Evolutionary conservation across 495 filamentous ascomycete genomes (phyloP).

Genomic region (Xylaria cubensis): DNA sequence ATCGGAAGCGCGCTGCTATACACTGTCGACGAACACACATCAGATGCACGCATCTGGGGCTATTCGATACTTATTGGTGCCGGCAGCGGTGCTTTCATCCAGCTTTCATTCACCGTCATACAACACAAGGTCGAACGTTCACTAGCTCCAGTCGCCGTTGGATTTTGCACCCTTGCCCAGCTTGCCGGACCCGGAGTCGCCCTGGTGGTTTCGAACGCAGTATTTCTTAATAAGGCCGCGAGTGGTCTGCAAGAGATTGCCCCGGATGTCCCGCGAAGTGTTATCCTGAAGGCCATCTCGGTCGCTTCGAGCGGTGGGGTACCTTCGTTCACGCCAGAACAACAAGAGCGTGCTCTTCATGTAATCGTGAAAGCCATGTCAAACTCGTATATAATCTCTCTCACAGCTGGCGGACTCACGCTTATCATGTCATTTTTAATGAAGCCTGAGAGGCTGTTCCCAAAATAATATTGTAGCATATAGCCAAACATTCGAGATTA

Average conservation of each 20-base stretch:
- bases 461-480: not conserved
- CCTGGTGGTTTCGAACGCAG: not conserved
- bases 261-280: not conserved
- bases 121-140: not conserved
- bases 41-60: not conserved
- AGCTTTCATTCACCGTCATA: not conserved
- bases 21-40: not conserved
- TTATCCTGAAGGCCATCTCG: not conserved
- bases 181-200: not conserved
- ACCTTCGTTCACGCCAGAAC: not conserved
- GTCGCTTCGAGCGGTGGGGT: not conserved
- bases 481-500: not conserved
- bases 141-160: not conserved
- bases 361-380: not conserved
- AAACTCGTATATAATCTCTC: not conserved
- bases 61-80: not conserved
- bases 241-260: not conserved
- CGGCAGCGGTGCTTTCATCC: not conserved
- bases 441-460: not conserved
- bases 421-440: not conserved
- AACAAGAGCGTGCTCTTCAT: not conserved
- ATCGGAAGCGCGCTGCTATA: slow-evolving; percentile 10
- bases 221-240: not conserved
- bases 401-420: not conserved
- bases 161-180: not conserved